Evolutionary conservation across 1,139 yeast genomes (phyloP).

Genomic region (Magnusiomyces suaveolens): DNA sequence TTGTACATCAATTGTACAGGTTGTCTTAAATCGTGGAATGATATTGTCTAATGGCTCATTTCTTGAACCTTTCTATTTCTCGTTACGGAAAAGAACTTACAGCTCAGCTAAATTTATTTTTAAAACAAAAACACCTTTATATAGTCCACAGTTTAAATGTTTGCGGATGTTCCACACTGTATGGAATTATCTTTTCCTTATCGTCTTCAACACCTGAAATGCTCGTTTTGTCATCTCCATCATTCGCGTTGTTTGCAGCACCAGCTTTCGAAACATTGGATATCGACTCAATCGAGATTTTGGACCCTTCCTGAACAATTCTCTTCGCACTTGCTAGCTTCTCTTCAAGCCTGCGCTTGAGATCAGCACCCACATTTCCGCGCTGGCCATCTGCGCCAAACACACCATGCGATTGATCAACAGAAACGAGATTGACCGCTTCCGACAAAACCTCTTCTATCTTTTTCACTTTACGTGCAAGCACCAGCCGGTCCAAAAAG

Average conservation of each 20-base stretch:
- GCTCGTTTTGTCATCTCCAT: not conserved
- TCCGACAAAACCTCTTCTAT: slow-evolving; percentile 44
- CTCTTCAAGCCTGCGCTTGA: not conserved
- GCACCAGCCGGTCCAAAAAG: slow-evolving; percentile 66
- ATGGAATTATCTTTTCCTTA: slow-evolving; percentile 40
- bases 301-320: slow-evolving; percentile 18
- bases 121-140: too few species aligned
- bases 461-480: slow-evolving; percentile 50
- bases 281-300: slow-evolving; percentile 15
- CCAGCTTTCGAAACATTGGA: slow-evolving; percentile 9
- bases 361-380: too few species aligned
- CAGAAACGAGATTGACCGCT: slow-evolving; percentile 30
- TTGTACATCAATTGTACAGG: too few species aligned
- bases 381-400: too few species aligned
- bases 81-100: too few species aligned
- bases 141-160: slow-evolving; percentile 79
- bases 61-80: too few species aligned
- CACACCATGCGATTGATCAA: too few species aligned
- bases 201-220: not conserved
- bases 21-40: too few species aligned
- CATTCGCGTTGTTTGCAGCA: slow-evolving; percentile 13
- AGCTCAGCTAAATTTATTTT: too few species aligned
- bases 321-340: slow-evolving; percentile 21
- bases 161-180: slow-evolving; percentile 71
- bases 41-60: too few species aligned